Conservation (phyloP, 2,329 filamentous ascomycete species). For the Thelonectria blattea region DNA sequence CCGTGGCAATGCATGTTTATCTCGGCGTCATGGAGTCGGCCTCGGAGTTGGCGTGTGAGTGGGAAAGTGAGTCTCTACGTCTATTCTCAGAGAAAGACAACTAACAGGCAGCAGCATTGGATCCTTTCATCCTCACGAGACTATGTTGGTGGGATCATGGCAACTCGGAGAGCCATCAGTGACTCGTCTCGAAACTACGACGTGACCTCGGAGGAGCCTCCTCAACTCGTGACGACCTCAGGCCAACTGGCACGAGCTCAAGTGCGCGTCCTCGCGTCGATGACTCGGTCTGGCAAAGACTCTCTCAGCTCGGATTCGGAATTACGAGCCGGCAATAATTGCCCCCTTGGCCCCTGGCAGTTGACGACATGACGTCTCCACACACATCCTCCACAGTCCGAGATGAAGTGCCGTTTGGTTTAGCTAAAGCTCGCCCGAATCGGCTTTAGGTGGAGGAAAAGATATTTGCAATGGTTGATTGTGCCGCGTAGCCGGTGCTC, state of each 20-base stretch:
- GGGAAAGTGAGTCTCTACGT: neutral
- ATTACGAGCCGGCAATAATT: constrained; percentile 34
- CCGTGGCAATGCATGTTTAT: neutral
- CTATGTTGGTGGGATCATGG: neutral
- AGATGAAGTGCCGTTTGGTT: constrained; percentile 4
- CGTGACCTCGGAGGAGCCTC: too few relatives aligned
- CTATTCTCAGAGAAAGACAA: neutral
- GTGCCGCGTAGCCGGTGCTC: constrained; percentile 29
- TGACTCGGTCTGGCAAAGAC: neutral
- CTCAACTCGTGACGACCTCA: neutral
- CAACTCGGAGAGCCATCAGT: neutral
- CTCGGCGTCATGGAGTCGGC: neutral
- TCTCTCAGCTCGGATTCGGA: constrained; percentile 18
- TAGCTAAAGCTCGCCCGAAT: constrained; percentile 13
- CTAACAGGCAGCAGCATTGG: neutral
- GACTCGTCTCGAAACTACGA: neutral
- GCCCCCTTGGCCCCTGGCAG: neutral
- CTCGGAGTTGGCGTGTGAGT: neutral
- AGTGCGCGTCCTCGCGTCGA: neutral
- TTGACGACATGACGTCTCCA: constrained; percentile 13
- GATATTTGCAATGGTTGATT: constrained; percentile 20
- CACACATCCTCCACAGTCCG: constrained; percentile 26
- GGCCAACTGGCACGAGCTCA: neutral
- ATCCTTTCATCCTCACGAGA: neutral
- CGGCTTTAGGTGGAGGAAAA: constrained; percentile 12